A percentile compares a stretch with the other conserved stretches of the same genome.
Evolutionary conservation across 208 protist genomes (phyloP).

Genomic region (Wallacemonas sp.): DNA sequence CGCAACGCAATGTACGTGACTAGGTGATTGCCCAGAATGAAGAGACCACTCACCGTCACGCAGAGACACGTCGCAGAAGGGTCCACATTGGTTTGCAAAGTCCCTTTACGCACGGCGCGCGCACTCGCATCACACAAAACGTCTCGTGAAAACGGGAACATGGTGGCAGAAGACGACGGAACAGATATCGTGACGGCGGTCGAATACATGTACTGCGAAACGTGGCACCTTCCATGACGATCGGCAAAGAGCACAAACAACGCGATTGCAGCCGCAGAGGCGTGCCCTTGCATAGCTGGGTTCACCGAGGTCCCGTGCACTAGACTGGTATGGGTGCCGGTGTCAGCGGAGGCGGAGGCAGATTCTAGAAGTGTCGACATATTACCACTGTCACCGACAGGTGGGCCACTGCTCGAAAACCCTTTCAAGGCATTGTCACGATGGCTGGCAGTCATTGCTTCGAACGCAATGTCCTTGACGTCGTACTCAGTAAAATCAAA

Average conservation of each 20-base stretch:
- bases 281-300: too few species aligned
- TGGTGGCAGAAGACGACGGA: background rate
- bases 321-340: too few species aligned
- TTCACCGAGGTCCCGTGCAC: too few species aligned
- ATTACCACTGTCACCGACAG: background rate
- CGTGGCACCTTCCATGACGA: slow-evolving; percentile 53
- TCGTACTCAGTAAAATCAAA: slow-evolving; percentile 73
- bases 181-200: slow-evolving; percentile 4
- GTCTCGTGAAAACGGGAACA: slow-evolving; percentile 9
- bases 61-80: slow-evolving; percentile 49
- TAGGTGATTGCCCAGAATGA: slow-evolving; percentile 67
- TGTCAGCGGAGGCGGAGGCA: too few species aligned
- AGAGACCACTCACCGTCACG: slow-evolving; percentile 43
- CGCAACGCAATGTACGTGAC: slow-evolving; percentile 37
- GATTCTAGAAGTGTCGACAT: too few species aligned
- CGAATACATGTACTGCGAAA: slow-evolving; percentile 59
- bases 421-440: too few species aligned
- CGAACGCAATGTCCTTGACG: slow-evolving; percentile 63
- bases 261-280: slow-evolving; percentile 6
- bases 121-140: slow-evolving; percentile 3
- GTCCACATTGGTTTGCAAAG: slow-evolving; percentile 62
- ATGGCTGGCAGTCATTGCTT: slow-evolving; percentile 16
- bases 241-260: slow-evolving; percentile 76
- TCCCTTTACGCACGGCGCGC: slow-evolving; percentile 7
- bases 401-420: too few species aligned